Evolutionary conservation across 176 grass and related monocot genomes (phyloP), one percentile per base, ranked within the genome.

Genomic region (Microstegium vimineum): DNA sequence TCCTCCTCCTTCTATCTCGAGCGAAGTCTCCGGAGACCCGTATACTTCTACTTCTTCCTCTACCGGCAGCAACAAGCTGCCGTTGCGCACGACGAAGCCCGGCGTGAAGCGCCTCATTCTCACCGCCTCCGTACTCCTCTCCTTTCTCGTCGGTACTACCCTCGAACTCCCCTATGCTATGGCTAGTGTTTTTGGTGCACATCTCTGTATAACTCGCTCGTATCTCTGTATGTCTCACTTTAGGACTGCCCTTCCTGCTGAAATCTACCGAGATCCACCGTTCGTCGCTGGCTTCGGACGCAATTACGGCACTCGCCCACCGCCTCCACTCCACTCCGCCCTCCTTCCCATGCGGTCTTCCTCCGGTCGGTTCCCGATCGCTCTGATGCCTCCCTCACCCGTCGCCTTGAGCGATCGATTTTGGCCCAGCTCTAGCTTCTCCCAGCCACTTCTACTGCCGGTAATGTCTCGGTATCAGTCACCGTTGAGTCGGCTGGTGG

Each of bases 251-350:
- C 26, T 86, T 98, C 45, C 87, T 98, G 71, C 88, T 95, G 66
- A 94, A 90, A 66, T 97, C 94, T 71, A 90, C 91, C 14, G 89
- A 97, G 84, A 97, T 97, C 86, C 90, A 94, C 81, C 94, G 87
- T 22, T 97, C 94, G 52, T 82, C 90, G 64, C 90, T 98, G 27
- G 92, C 95, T 32, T 93, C 86, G 22, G 79, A 85, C 16, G 78
- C 95, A 67, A 94, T 98, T 56, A 83, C 86, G 10, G 73, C 71
- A 75, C 94, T 94, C 49, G 89, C 94, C 26, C 71, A 75, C 59
- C 86, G 82, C 71, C 76, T 96, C 26, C 83, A 87, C 6, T 94
- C 86, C 47, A 37, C 86, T 1, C 91, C 84, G 5, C 91, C 91
- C 20, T 87, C 87, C 14, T 87, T 91, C 34, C 89, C 89, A 12